These are phyloP conservation scores for Neonectria faginata DNA, from an alignment of 2,329 filamentous ascomycete species.

Conservation along the genomic window DNA sequence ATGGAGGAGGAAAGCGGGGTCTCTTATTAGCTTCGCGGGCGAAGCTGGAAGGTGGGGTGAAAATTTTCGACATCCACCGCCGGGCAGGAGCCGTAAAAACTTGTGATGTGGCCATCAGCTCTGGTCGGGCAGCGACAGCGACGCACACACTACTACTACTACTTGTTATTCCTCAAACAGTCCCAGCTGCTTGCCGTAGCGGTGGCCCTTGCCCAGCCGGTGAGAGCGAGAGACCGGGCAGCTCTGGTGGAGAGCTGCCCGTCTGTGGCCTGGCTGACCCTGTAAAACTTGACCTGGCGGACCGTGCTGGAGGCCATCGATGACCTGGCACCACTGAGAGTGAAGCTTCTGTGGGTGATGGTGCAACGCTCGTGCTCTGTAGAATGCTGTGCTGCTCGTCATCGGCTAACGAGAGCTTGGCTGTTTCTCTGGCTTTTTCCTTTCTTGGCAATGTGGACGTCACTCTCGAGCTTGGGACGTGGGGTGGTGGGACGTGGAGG, in stretches of 20 bases:
- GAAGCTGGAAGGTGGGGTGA: slow-evolving; percentile 39
- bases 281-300: not conserved
- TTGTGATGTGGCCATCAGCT: slow-evolving; percentile 35
- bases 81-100: slow-evolving; percentile 31
- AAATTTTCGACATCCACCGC: slow-evolving; percentile 44
- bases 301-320: not conserved
- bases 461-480: slow-evolving; percentile 30
- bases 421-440: slow-evolving; percentile 24
- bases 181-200: slow-evolving; percentile 1
- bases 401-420: slow-evolving; percentile 1
- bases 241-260: not conserved
- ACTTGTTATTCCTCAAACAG: not conserved
- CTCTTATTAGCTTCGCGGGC: slow-evolving; percentile 36
- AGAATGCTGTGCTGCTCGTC: slow-evolving; percentile 5
- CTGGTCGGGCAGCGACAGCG: slow-evolving; percentile 39
- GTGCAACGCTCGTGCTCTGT: slow-evolving; percentile 15
- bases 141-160: slow-evolving; percentile 1
- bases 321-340: slow-evolving; percentile 28
- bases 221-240: too few species aligned
- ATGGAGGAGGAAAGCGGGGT: slow-evolving; percentile 36
- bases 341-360: slow-evolving; percentile 11
- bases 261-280: not conserved
- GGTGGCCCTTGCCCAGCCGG: not conserved
- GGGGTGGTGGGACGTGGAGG: slow-evolving; percentile 20
- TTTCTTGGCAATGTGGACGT: slow-evolving; percentile 25